These are phyloP conservation scores for Aciculoconidium aculeatum DNA, from an alignment of 805 yeast species.

Conservation along the genomic window DNA sequence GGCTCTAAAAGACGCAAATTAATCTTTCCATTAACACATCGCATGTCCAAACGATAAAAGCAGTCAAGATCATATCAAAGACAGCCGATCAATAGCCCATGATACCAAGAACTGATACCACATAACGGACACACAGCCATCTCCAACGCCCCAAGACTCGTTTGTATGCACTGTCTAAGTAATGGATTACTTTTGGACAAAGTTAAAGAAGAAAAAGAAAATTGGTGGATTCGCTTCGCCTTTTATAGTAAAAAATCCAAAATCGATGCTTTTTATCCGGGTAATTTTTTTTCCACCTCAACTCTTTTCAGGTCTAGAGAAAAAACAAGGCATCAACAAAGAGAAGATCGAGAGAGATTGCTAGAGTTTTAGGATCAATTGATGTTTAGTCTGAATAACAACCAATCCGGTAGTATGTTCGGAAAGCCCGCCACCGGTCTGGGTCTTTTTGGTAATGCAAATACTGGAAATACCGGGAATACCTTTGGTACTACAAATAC, in stretches of 20 bases:
- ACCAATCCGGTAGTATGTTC: too few relatives aligned
- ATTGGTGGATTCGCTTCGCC: constrained; percentile 1
- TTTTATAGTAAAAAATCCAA: constrained; percentile 6
- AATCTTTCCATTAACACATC: constrained; percentile 44
- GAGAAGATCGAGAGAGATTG: too few relatives aligned
- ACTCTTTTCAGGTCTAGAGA: too few relatives aligned
- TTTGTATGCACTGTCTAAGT: constrained; percentile 60
- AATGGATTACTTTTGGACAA: constrained; percentile 67
- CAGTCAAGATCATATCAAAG: constrained; percentile 7
- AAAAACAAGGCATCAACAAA: too few relatives aligned
- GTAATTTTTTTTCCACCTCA: too few relatives aligned
- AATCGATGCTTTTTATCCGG: constrained; percentile 7
- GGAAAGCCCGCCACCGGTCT: constrained; percentile 1
- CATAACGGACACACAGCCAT: constrained; percentile 8
- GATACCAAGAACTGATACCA: constrained; percentile 28
- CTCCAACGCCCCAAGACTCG: constrained; percentile 15
- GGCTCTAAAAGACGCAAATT: constrained; percentile 40
- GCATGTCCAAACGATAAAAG: constrained; percentile 28
- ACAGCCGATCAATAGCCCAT: constrained; percentile 8
- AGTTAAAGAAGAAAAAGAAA: constrained; percentile 33
- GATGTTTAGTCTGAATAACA: too few relatives aligned
- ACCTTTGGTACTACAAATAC: too few relatives aligned
- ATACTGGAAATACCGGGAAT: too few relatives aligned
- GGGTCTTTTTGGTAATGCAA: too few relatives aligned
- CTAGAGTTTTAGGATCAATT: too few relatives aligned